Base-by-base conservation (phyloP, 352 stramenopile species). In the Thraustochytrium sp. region DNA sequence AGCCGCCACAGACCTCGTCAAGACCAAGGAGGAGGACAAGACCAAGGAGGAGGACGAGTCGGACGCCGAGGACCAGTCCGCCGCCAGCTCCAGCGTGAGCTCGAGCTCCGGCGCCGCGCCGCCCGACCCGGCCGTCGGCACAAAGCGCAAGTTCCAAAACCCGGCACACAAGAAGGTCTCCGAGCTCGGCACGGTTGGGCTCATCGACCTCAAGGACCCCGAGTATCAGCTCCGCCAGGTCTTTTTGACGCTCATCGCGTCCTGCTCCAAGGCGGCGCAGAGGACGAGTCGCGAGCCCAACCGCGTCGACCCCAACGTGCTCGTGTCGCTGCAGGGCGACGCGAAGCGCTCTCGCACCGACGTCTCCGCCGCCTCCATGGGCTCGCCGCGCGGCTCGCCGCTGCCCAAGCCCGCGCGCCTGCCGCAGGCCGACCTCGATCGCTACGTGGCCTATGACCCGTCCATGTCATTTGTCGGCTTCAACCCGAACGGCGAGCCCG, bases 281-380 rank as follows among this genome's bases (percentile, higher is more conserved):
- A 21, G 65, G 11, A 11, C 64, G 26, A 55, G 36, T 16, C 65
- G 65, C 16, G 18, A 26, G 26, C 42, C 65, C 26, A 23, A 36
- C 31, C 65, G 65, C 37, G 65, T 62, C 29, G 65, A 77, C n/a
- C 49, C 65, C 46, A 23, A 77, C 42, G 49, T 77, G 29, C 42
- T 77, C 65, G 65, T 64, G 37, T 23, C 23, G 9, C 65, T 77
- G 18, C n/a, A 77, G 31, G 65, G 42, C 42, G 23, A 55, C 13
- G 38, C 42, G 13, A 77, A 62, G 34, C 65, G 65, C 42, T 26
- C 64, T 77, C 49, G 65, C 11, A 62, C 64, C 34, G 65, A 62
- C 18, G 40, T 62, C 40, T 55, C 59, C 8, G 59, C 59, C 59
- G 46, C 59, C 40, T 21, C 46, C 9, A 13, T 72, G 9, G 59